phyloP scores from a whole-genome alignment of 2,329 filamentous ascomycete genomes.

The Colletotrichum liaoningense region DNA sequence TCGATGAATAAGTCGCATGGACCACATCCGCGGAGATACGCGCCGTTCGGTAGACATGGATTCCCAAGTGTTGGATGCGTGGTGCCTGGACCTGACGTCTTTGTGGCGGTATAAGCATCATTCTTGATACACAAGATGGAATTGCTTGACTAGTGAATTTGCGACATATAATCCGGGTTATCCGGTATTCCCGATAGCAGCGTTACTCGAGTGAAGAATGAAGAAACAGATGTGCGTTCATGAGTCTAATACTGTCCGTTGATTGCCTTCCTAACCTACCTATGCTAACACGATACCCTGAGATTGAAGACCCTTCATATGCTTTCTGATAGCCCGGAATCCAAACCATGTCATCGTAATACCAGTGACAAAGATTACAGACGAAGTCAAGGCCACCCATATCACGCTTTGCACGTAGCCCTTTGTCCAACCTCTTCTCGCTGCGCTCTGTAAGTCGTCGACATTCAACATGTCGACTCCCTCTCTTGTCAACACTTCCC shows the following conservation, averaged over 20 bases:
- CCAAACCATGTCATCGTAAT: background rate
- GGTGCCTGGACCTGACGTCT: background rate
- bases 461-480: constrained; percentile 71
- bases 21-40: background rate
- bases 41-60: background rate
- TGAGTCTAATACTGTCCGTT: background rate
- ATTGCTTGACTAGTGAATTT: background rate
- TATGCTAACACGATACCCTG: background rate
- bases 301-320: background rate
- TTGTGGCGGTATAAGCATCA: background rate
- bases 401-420: background rate
- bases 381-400: background rate
- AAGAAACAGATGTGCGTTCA: background rate
- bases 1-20: background rate
- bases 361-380: background rate
- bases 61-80: background rate
- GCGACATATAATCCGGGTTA: background rate
- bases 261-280: background rate
- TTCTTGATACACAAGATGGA: background rate
- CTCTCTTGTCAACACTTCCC: constrained; percentile 63
- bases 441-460: constrained; percentile 60
- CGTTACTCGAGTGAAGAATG: background rate
- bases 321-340: background rate
- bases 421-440: background rate
- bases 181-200: background rate